Evolutionary conservation across 768 basidiomycete genomes (phyloP), one percentile per base, ranked within the genome.

Genomic region (Cyathus striatus): DNA sequence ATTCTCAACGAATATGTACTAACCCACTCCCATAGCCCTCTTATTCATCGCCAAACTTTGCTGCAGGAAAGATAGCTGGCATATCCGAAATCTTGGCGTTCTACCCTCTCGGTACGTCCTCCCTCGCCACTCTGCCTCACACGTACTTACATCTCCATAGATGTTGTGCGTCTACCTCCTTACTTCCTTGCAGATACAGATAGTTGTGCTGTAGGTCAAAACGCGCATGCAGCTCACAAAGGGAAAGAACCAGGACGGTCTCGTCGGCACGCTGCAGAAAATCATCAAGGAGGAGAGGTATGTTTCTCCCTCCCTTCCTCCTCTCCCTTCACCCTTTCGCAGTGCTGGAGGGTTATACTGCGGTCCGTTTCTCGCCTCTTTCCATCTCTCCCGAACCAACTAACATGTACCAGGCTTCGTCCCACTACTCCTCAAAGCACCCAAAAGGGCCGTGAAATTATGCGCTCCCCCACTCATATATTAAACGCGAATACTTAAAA

Each of bases 371-470:
- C n/a, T n/a, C n/a, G n/a, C n/a, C n/a, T n/a, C n/a, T n/a, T n/a
- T n/a, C n/a, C n/a, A n/a, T n/a, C n/a, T n/a, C n/a, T n/a, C n/a
- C n/a, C n/a, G n/a, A n/a, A n/a, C n/a, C n/a, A n/a, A n/a, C n/a
- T n/a, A n/a, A n/a, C n/a, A n/a, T n/a, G n/a, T n/a, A n/a, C n/a
- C n/a, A 70, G 96, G 95, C 52, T 81, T 99, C 46, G 84, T 93
- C n/a, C 96, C 96, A 14, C 65, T 99, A 7, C 78, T 98, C 55
- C 70, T 99, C 35, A 96, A 99, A 65, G 96, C 96, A 13, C 96
- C 96, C 2, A 99, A 99, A 69, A 84, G 96, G 65, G 96, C 96
- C 13, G 89, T 93, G 38, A 99, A 98, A 76, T 90, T 89, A 86
- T 87, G 49, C 48, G 81, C 68, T 23, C 27, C 18, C 17, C 38